These are phyloP conservation scores for Yamagishiella unicocca DNA, from an alignment of 139 green algal species.

Conservation along the genomic window DNA sequence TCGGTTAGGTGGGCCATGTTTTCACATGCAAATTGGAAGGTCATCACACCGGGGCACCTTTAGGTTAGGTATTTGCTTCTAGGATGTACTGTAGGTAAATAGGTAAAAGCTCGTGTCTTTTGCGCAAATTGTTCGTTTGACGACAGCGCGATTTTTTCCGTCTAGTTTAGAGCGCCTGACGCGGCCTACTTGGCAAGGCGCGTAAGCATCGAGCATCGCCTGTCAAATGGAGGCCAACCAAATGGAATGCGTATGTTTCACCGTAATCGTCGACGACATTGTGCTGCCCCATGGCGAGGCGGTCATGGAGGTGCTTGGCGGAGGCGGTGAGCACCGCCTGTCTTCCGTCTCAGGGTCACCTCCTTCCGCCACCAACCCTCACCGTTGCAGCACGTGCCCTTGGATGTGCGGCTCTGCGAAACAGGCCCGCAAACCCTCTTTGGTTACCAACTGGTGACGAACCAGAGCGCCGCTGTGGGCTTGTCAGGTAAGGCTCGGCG, in stretches of 20 bases:
- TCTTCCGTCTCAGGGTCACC: neutral
- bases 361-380: neutral
- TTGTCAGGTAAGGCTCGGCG: slow-evolving; percentile 36
- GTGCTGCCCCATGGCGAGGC: slow-evolving; percentile 66
- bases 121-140: too few relatives aligned
- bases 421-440: slow-evolving; percentile 74
- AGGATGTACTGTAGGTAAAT: too few relatives aligned
- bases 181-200: too few relatives aligned
- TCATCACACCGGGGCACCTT: too few relatives aligned
- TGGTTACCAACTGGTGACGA: slow-evolving; percentile 66
- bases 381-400: neutral
- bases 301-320: slow-evolving; percentile 70
- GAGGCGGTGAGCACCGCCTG: slow-evolving; percentile 53
- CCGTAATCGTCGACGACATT: slow-evolving; percentile 78
- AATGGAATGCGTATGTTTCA: slow-evolving; percentile 62
- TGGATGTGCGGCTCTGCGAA: neutral
- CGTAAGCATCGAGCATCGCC: too few relatives aligned
- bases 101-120: too few relatives aligned
- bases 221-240: too few relatives aligned
- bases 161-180: too few relatives aligned
- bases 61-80: too few relatives aligned
- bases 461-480: neutral
- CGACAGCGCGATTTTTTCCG: too few relatives aligned
- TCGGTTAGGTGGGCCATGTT: too few relatives aligned
- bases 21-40: too few relatives aligned